Evolutionary conservation across 192 early-diverging fungal species (phyloP).

Genomic region (Backusella australiensis): DNA sequence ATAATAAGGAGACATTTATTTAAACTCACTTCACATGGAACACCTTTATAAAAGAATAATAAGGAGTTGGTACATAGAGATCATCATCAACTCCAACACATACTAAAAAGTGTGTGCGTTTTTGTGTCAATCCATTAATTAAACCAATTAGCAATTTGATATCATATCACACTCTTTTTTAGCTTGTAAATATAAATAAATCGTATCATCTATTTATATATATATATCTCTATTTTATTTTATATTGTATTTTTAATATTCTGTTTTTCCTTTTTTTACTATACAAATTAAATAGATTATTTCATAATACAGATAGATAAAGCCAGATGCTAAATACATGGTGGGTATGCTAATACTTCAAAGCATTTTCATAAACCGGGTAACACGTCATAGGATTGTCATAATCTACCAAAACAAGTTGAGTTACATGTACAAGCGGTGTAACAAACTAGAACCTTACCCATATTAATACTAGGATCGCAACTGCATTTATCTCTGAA

Average conservation of each 20-base stretch:
- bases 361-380: background rate
- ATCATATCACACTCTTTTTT: background rate
- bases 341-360: background rate
- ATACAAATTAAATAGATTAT: background rate
- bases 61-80: background rate
- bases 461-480: conserved; percentile 45
- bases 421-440: too few species aligned
- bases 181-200: background rate
- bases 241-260: background rate
- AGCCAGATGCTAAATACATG: background rate
- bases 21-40: background rate
- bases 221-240: background rate
- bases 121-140: too few species aligned
- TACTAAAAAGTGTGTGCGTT: background rate
- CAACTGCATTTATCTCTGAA: conserved; percentile 48
- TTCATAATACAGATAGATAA: too few species aligned
- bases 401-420: background rate
- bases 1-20: background rate
- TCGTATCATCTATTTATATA: background rate
- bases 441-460: conserved; percentile 22
- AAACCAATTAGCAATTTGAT: too few species aligned
- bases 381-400: conserved; percentile 10
- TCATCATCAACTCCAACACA: too few species aligned
- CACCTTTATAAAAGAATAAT: too few species aligned
- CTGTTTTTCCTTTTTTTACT: background rate